Base-by-base conservation (phyloP, 2,329 filamentous ascomycete genomes). In the Fusarium tuaranense region DNA sequence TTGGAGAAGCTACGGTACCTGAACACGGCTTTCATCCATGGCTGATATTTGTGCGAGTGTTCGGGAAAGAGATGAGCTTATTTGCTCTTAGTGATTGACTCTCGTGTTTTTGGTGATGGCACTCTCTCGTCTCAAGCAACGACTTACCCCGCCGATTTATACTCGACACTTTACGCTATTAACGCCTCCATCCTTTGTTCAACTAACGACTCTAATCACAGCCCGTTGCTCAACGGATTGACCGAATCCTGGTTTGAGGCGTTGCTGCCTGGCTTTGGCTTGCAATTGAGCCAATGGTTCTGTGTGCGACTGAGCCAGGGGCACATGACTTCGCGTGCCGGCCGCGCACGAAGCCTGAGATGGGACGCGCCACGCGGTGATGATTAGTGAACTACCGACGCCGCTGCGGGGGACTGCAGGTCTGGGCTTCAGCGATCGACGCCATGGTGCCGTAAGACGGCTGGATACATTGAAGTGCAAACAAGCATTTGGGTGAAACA, bases 261-360 rank as follows among this genome's bases (percentile, higher is more conserved):
- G 73, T 69, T 76, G 68, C 67, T 78, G 73, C 73, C 73, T 77
- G 69, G 48, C 7, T 14, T 71, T 76, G 70, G 68, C 76, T 77
- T 76, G 51, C 22, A 36, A 12, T 61, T 51, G 65, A 36, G 32
- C 71, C 73, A 75, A 75, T 77, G 44, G 59, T 34, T 10, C 32
- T 12, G n/a, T n/a, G 30, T 16, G 18, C 10, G 55, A 34, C n/a
- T 55, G 62, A 68, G 53, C 66, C 62, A 27, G 48, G 22, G 36
- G 69, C 77, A 79, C 76, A 77, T 79, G 77, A 79, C 71, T 69
- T 73, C 74, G 77, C 67, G 77, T 71, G 58, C 58, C 51, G 39
- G 59, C 65, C 77, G 76, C 65, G 76, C 63, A 64, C 57, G 27
- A 60, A 70, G 65, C 58, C 38, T 22, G 48, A 51, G 67, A 70